Evolutionary conservation across 2,329 filamentous ascomycete species (phyloP).

Genomic region (Aspergillus bombycis): DNA sequence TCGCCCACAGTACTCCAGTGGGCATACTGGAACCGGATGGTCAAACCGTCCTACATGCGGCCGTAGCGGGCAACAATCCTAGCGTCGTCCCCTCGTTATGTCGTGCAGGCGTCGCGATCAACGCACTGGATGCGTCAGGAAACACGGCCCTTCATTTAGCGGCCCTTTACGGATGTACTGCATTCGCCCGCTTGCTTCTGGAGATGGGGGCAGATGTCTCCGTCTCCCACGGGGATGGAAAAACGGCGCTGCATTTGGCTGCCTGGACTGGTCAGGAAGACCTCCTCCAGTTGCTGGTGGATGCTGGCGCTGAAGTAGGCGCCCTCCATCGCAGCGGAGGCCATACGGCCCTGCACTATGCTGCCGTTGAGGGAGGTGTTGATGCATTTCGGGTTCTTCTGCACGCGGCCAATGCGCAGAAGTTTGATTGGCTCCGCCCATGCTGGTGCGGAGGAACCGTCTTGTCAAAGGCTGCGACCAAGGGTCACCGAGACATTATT

Average conservation of each 20-base stretch:
- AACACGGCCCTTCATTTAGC: background rate
- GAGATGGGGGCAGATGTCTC: background rate
- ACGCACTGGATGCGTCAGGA: background rate
- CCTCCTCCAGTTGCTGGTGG: background rate
- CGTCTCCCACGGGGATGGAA: background rate
- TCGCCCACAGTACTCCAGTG: background rate
- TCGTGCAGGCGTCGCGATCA: background rate
- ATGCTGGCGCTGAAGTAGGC: background rate
- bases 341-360: constrained; percentile 3
- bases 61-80: background rate
- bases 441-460: constrained; percentile 1
- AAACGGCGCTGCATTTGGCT: constrained; percentile 3
- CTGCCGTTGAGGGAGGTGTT: background rate
- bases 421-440: background rate
- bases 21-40: background rate
- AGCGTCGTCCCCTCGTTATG: background rate
- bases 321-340: background rate
- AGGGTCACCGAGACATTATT: constrained; percentile 2
- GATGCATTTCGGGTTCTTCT: constrained; percentile 4
- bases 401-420: background rate
- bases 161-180: background rate
- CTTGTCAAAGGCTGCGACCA: background rate
- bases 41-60: constrained; percentile 1
- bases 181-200: background rate
- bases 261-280: background rate